Conservation (phyloP, 2,329 filamentous ascomycete species). For the Fusarium drepaniforme region DNA sequence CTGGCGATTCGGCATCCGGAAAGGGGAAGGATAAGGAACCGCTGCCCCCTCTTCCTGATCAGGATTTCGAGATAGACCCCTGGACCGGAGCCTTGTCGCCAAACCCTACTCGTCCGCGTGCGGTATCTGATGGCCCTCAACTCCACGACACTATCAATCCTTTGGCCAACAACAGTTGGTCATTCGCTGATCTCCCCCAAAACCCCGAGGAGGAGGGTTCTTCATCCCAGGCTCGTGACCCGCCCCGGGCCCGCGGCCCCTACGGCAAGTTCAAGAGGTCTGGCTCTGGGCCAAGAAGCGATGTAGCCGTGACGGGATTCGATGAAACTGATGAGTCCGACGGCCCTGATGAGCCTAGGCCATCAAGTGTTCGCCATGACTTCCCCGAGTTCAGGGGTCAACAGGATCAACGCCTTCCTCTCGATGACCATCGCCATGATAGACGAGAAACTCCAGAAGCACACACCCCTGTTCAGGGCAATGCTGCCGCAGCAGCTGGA, state of each 20-base stretch:
- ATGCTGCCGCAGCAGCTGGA: constrained; percentile 25
- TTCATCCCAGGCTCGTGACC: not conserved
- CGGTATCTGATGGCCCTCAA: constrained; percentile 69
- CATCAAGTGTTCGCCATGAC: not conserved
- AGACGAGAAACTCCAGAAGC: not conserved
- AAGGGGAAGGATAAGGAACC: constrained; percentile 35
- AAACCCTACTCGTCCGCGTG: constrained; percentile 58
- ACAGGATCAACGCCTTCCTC: not conserved
- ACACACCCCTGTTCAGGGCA: constrained; percentile 13
- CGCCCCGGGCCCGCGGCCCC: not conserved
- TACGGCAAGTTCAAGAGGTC: constrained; percentile 1
- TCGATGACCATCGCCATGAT: constrained; percentile 12
- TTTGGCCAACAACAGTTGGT: constrained; percentile 72
- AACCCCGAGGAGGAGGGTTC: constrained; percentile 25
- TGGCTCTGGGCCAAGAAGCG: not conserved
- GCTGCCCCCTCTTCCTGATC: constrained; percentile 13
- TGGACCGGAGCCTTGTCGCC: constrained; percentile 24
- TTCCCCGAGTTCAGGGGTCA: constrained; percentile 2
- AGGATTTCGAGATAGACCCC: constrained; percentile 9
- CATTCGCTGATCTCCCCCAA: constrained; percentile 59
- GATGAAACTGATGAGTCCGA: constrained; percentile 1
- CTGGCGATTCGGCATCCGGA: constrained; percentile 14
- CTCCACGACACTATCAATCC: constrained; percentile 59
- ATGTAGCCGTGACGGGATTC: not conserved
- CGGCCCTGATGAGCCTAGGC: not conserved